Evolutionary conservation across 163 green algal species (phyloP).

Genomic region (Scenedesmus sp.): DNA sequence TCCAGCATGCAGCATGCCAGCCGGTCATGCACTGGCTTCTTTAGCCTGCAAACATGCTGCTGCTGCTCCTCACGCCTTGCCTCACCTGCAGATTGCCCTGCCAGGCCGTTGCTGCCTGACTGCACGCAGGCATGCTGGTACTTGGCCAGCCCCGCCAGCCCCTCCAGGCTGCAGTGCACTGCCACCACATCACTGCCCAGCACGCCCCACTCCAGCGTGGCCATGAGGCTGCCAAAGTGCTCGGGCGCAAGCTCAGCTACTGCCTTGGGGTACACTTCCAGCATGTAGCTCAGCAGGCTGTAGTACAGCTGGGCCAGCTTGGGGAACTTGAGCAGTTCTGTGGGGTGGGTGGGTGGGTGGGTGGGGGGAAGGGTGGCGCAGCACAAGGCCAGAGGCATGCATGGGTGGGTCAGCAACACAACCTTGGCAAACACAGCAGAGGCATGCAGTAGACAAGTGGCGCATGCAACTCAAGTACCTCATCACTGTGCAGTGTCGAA

Average conservation of each 20-base stretch:
- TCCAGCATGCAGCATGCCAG: no score
- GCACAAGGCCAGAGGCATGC: not conserved
- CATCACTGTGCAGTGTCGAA: not conserved
- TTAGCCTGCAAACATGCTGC: not conserved
- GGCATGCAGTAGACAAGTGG: not conserved
- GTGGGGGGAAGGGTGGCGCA: not conserved
- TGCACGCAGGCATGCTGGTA: conserved; percentile 56
- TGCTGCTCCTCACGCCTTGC: not conserved
- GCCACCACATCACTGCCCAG: conserved; percentile 67
- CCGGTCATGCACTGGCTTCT: no score
- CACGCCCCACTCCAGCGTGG: conserved; percentile 81
- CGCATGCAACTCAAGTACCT: no score
- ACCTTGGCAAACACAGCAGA: no score
- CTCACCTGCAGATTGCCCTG: conserved; percentile 41
- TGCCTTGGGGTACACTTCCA: conserved; percentile 87
- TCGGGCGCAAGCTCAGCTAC: conserved; percentile 75
- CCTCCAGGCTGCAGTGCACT: conserved; percentile 74
- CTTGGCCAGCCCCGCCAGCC: conserved; percentile 70
- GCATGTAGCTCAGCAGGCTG: conserved; percentile 85
- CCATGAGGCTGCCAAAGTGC: conserved; percentile 79
- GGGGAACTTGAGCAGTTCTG: conserved; percentile 89
- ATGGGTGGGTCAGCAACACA: no score
- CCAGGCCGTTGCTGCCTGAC: conserved; percentile 35
- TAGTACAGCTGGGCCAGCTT: conserved; percentile 92
- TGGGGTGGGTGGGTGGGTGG: no score